Percentiles rank a stretch among this genome's conserved stretches.
Evolutionary conservation across 805 yeast species (phyloP).

Genomic region (Candida methanosorbosa): DNA sequence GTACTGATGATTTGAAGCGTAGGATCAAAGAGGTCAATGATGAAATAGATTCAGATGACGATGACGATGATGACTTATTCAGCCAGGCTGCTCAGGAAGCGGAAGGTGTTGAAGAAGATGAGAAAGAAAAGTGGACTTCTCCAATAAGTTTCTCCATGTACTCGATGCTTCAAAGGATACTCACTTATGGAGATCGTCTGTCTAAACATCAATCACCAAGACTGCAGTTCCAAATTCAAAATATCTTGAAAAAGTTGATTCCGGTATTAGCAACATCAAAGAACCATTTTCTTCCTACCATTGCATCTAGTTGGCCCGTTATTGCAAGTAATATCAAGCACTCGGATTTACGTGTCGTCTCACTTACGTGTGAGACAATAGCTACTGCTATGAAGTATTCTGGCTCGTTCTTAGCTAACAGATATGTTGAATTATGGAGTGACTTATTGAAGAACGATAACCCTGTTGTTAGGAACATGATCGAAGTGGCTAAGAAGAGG

Average conservation of each 20-base stretch:
- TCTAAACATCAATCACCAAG: conserved; percentile 58
- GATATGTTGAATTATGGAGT: conserved; percentile 41
- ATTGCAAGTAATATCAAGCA: conserved; percentile 16
- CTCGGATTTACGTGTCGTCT: conserved; percentile 22
- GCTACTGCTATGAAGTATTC: conserved; percentile 23
- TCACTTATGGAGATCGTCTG: conserved; percentile 58
- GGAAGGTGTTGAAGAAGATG: conserved; percentile 12
- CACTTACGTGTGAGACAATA: conserved; percentile 20
- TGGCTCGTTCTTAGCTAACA: conserved; percentile 37
- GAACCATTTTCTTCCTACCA: conserved; percentile 36
- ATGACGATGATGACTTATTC: conserved; percentile 27
- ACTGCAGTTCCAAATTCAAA: conserved; percentile 49
- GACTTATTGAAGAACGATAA: conserved; percentile 5
- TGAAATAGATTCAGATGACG: conserved; percentile 30
- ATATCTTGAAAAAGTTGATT: conserved; percentile 32
- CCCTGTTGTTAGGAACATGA: conserved; percentile 3
- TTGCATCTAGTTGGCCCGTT: conserved; percentile 47
- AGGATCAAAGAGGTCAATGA: conserved; percentile 15
- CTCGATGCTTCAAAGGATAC: conserved; percentile 47
- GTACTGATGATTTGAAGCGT: conserved; percentile 12
- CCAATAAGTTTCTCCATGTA: conserved; percentile 58
- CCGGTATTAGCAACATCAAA: conserved; percentile 47
- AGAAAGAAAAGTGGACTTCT: conserved; percentile 49
- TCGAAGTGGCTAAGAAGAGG: conserved; percentile 5
- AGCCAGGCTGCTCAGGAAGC: conserved; percentile 18